Evolutionary conservation across 352 stramenopile species (phyloP).

Genomic region (Pythium biforme): DNA sequence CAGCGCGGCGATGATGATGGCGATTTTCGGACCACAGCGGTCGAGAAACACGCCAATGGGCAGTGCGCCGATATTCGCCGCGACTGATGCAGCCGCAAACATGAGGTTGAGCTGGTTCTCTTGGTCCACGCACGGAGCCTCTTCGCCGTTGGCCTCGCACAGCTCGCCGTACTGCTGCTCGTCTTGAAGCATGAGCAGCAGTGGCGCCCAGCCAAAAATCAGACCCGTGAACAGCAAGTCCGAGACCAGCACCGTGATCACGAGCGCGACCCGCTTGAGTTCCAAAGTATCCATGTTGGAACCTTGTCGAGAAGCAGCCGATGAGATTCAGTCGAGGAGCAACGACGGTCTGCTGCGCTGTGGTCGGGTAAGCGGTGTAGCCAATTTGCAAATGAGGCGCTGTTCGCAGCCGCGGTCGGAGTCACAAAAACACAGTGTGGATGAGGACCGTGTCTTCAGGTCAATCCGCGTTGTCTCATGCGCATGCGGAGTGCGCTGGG

Average conservation of each 20-base stretch:
- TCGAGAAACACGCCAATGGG: slow-evolving; percentile 83
- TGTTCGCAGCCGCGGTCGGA: too few relatives aligned
- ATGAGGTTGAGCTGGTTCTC: slow-evolving; percentile 89
- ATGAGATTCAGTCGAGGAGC: background rate
- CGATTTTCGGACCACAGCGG: slow-evolving; percentile 49
- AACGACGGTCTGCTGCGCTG: too few relatives aligned
- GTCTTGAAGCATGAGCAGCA: slow-evolving; percentile 81
- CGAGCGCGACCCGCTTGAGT: slow-evolving; percentile 44
- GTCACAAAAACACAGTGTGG: background rate
- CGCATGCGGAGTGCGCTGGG: background rate
- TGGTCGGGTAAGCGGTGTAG: background rate
- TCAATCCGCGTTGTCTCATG: slow-evolving; percentile 1
- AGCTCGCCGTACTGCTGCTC: slow-evolving; percentile 83
- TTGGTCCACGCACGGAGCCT: slow-evolving; percentile 57
- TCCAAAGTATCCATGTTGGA: slow-evolving; percentile 15
- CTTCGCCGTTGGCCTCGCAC: slow-evolving; percentile 35
- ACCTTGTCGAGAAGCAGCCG: background rate
- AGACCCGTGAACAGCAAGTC: slow-evolving; percentile 84
- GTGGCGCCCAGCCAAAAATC: slow-evolving; percentile 84
- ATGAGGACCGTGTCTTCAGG: background rate
- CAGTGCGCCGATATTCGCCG: slow-evolving; percentile 74
- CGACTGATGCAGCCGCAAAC: slow-evolving; percentile 77
- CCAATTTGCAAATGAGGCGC: background rate
- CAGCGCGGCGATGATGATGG: slow-evolving; percentile 44
- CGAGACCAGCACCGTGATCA: slow-evolving; percentile 65